Evolutionary conservation across 331 rosid species (phyloP), one percentile per base, ranked within the genome.

Genomic region (Quercus tomentella): DNA sequence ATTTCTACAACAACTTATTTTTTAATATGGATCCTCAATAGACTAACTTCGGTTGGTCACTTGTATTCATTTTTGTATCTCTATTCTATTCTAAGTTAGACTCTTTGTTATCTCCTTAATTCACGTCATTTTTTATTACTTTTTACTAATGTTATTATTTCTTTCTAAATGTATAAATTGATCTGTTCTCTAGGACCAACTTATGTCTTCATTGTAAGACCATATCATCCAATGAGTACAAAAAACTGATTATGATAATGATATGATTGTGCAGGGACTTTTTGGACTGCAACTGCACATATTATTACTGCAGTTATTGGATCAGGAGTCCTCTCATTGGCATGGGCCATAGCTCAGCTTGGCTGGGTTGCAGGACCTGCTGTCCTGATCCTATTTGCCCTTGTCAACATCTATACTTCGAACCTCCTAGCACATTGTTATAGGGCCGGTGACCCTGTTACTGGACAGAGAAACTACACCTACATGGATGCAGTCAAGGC

Each of bases 311-410:
- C 97, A 6, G 95, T 90, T 5, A 90, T 92, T 76, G 95, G 97
- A 3, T 92, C 95, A 0, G 95, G 97, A 76, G 97, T 92, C 4
- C 91, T 92, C 23, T 92, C 97, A 3, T 67, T 90, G 37, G 92
- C 97, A 82, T 92, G 97, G 97, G 92, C 92, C 5, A 79, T 92
- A 22, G 95, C 93, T 49, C 97, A 90, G 80, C 91, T 92, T 66
- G 94, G 94, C 21, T 92, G 95, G 97, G 78, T 82, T 82, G 82
- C 87, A 49, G 97, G 97, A 52, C 97, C 95, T 26, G 51, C 49
- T 28, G 81, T 87, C 56, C 16, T 89, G 84, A 4, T 89, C 56
- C 93, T 92, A 73, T 90, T 90, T 67, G 92, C 95, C n/a, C 7
- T 90, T 43, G 90, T 89, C 72, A 92, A 86, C 81, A 77, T 88